Conservation (phyloP, 345 rosid genomes). For the Murraya koenigii region DNA sequence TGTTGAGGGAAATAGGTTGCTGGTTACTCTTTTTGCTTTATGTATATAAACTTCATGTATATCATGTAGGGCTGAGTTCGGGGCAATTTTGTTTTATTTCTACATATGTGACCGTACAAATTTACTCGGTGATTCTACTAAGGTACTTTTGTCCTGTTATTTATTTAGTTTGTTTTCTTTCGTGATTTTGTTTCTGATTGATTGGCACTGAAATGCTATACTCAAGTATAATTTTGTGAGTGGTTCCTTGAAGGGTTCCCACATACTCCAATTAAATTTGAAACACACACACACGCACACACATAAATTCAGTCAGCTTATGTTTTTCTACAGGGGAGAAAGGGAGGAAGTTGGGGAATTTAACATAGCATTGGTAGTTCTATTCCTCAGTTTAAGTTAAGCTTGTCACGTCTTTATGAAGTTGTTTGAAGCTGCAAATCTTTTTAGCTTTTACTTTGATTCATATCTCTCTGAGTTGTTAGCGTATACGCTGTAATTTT, state of each 20-base stretch:
- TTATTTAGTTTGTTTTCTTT: background rate
- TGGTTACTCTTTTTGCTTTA: background rate
- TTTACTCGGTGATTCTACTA: conserved; percentile 66
- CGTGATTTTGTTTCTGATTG: conserved; percentile 5
- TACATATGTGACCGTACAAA: conserved; percentile 82
- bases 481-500: background rate
- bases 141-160: conserved; percentile 45
- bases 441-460: background rate
- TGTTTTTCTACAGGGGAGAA: too few species aligned
- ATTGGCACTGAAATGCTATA: conserved; percentile 6
- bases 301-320: too few species aligned
- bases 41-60: conserved; percentile 13
- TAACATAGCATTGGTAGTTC: too few species aligned
- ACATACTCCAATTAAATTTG: background rate
- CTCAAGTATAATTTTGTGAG: background rate
- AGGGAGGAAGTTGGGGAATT: too few species aligned
- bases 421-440: too few species aligned
- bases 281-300: background rate
- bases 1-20: background rate
- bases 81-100: conserved; percentile 67
- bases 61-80: conserved; percentile 80
- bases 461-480: background rate
- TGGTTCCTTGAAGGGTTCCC: background rate
- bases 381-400: too few species aligned
- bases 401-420: too few species aligned